Evolutionary conservation across 805 yeast genomes (phyloP).

Genomic region (Yarrowia sp.): DNA sequence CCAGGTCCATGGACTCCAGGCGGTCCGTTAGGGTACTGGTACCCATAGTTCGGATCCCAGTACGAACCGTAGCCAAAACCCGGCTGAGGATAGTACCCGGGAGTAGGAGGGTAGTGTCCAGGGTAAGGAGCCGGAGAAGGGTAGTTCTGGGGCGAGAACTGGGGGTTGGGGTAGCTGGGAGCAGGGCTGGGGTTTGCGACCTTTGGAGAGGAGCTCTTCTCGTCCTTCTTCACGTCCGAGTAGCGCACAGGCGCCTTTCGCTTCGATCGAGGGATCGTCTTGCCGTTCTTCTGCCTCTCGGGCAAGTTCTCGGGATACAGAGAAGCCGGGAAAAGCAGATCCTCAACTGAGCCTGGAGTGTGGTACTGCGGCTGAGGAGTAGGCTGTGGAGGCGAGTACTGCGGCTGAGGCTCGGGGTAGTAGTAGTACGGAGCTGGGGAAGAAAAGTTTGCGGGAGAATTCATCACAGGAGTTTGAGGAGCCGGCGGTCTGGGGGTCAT

Average conservation of each 20-base stretch:
- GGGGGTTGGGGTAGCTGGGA: no score
- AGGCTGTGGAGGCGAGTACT: neutral
- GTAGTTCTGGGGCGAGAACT: no score
- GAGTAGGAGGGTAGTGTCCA: no score
- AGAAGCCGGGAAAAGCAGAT: conserved; percentile 1
- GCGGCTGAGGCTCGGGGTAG: neutral
- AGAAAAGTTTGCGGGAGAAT: no score
- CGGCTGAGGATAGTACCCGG: neutral
- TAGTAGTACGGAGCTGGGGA: neutral
- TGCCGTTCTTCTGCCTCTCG: neutral
- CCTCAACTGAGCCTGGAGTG: conserved; percentile 3
- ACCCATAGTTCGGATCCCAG: no score
- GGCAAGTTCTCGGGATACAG: conserved; percentile 6
- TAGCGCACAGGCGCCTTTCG: conserved; percentile 6
- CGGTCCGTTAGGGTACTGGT: no score
- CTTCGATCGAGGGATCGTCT: neutral
- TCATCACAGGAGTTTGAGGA: no score
- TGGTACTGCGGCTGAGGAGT: conserved; percentile 9
- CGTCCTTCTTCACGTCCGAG: conserved; percentile 6
- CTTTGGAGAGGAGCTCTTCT: neutral
- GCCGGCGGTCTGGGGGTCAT: neutral
- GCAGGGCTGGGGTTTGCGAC: neutral
- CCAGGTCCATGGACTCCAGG: no score
- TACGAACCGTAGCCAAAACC: no score
- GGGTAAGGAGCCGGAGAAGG: neutral